phyloP scores from a whole-genome alignment of 495 filamentous ascomycete species.

The Cercophora scortea region DNA sequence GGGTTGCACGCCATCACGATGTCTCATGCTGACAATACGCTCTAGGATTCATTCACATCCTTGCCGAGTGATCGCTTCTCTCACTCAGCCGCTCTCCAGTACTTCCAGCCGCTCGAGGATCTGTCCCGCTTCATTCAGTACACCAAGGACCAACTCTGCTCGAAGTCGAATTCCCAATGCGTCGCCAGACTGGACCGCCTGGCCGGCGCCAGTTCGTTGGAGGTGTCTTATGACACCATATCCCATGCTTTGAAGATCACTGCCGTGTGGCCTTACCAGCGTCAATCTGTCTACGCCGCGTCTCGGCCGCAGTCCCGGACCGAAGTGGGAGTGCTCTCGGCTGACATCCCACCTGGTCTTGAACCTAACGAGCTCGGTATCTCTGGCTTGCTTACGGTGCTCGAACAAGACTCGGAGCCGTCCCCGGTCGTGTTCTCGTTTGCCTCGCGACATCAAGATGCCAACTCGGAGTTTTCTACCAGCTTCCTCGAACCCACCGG shows the following conservation, averaged over 20 bases:
- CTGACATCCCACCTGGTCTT: constrained; percentile 49
- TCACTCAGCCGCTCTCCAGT: constrained; percentile 59
- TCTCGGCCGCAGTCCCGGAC: constrained; percentile 33
- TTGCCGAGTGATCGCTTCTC: constrained; percentile 58
- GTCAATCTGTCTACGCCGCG: constrained; percentile 30
- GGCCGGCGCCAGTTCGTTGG: constrained; percentile 51
- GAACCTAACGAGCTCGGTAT: constrained; percentile 68
- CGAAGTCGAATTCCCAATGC: constrained; percentile 25
- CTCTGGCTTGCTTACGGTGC: constrained; percentile 68
- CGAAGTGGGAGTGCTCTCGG: constrained; percentile 76
- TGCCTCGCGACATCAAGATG: constrained; percentile 69
- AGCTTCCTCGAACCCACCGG: constrained; percentile 64
- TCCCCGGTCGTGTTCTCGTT: constrained; percentile 81
- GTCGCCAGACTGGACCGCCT: constrained; percentile 23
- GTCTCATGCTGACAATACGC: constrained; percentile 1
- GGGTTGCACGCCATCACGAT: background rate
- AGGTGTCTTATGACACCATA: constrained; percentile 70
- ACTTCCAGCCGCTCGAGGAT: constrained; percentile 52
- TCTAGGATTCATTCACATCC: constrained; percentile 59
- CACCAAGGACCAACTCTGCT: constrained; percentile 50
- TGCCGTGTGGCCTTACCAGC: constrained; percentile 48
- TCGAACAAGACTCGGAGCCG: constrained; percentile 62
- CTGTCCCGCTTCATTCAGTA: constrained; percentile 50
- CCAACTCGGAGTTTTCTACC: constrained; percentile 36
- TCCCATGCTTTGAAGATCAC: constrained; percentile 57